Evolutionary conservation across 2,329 filamentous ascomycete genomes (phyloP).

Genomic region (Mycocentrospora acerina): DNA sequence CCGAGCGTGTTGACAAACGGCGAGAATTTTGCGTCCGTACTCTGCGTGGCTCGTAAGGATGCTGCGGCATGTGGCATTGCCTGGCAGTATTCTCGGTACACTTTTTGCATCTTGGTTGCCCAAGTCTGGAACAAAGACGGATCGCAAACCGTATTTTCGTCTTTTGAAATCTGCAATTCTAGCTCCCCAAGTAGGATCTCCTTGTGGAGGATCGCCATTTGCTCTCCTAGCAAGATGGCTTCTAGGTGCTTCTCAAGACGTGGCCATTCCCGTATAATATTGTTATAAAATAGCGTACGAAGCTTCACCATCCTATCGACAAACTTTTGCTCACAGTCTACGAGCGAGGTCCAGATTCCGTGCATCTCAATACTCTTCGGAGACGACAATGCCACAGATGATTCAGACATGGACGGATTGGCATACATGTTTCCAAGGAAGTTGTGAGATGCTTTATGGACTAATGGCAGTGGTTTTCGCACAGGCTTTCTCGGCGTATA

Average conservation of each 20-base stretch:
- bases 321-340: slow-evolving; percentile 25
- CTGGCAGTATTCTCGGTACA: slow-evolving; percentile 27
- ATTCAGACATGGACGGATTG: not conserved
- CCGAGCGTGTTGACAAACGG: slow-evolving; percentile 29
- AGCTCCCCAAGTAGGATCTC: slow-evolving; percentile 22
- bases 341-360: slow-evolving; percentile 22
- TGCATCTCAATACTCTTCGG: slow-evolving; percentile 20
- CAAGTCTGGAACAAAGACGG: slow-evolving; percentile 25
- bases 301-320: slow-evolving; percentile 28
- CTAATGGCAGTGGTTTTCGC: slow-evolving; percentile 15
- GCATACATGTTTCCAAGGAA: slow-evolving; percentile 2
- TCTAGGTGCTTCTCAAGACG: slow-evolving; percentile 25
- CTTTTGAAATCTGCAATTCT: slow-evolving; percentile 15
- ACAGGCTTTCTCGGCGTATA: slow-evolving; percentile 3
- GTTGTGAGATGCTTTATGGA: slow-evolving; percentile 13
- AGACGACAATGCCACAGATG: not conserved
- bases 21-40: slow-evolving; percentile 22
- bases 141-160: slow-evolving; percentile 17
- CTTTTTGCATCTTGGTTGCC: slow-evolving; percentile 16
- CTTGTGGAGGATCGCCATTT: slow-evolving; percentile 20
- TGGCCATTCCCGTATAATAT: slow-evolving; percentile 30
- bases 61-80: slow-evolving; percentile 26
- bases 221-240: slow-evolving; percentile 19
- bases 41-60: slow-evolving; percentile 24
- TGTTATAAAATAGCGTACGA: slow-evolving; percentile 28